Evolutionary conservation across 2,329 filamentous ascomycete genomes (phyloP).

Genomic region (Fusarium citri): DNA sequence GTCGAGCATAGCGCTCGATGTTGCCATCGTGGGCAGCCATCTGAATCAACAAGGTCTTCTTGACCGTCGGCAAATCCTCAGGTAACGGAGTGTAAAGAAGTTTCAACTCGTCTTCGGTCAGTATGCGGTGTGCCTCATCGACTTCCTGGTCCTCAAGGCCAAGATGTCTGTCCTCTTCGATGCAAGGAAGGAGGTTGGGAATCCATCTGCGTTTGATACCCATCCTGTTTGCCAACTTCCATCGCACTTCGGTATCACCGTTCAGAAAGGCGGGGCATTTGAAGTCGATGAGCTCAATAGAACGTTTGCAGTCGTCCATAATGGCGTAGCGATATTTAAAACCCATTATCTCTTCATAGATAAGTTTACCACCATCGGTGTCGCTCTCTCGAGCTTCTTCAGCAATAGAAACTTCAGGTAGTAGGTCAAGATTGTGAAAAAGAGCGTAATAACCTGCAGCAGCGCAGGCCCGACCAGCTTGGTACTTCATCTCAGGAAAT

Average conservation of each 20-base stretch:
- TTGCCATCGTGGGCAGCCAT: conserved; percentile 54
- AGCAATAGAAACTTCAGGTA: conserved; percentile 55
- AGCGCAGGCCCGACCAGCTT: conserved; percentile 55
- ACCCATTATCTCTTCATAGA: conserved; percentile 50
- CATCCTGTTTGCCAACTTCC: background rate
- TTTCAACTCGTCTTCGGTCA: background rate
- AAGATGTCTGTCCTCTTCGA: conserved; percentile 20
- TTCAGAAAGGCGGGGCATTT: conserved; percentile 23
- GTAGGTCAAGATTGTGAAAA: conserved; percentile 52
- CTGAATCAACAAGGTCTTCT: conserved; percentile 54
- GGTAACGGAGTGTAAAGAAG: conserved; percentile 48
- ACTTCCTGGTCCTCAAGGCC: background rate
- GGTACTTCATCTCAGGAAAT: conserved; percentile 51
- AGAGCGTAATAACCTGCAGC: conserved; percentile 53
- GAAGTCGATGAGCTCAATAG: background rate
- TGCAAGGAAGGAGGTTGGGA: background rate
- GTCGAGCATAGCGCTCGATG: conserved; percentile 53
- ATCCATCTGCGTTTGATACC: too few species aligned
- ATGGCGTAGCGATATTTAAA: conserved; percentile 44
- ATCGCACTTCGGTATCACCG: conserved; percentile 17
- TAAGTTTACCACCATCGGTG: conserved; percentile 29
- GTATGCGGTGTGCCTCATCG: background rate
- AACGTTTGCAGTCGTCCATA: conserved; percentile 53
- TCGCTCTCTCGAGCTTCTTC: conserved; percentile 54
- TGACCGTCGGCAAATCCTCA: conserved; percentile 49